phyloP scores from a whole-genome alignment of 768 basidiomycete species.

The Psilocybe subaeruginosa region DNA sequence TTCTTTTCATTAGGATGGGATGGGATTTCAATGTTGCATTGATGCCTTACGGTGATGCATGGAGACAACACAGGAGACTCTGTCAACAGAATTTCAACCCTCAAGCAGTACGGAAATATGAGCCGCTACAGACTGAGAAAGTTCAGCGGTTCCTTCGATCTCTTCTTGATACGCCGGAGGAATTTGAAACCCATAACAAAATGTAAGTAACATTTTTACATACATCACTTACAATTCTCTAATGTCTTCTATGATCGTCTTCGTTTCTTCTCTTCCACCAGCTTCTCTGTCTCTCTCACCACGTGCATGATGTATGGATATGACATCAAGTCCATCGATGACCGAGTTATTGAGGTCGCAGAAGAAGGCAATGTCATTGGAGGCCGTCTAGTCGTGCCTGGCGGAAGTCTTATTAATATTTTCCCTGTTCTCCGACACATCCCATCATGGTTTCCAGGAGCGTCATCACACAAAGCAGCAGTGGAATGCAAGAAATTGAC shows the following conservation, averaged over 20 bases:
- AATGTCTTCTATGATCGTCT: background rate
- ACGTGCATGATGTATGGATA: slow-evolving; percentile 23
- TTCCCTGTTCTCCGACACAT: slow-evolving; percentile 20
- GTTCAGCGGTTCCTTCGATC: slow-evolving; percentile 31
- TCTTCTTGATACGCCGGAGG: slow-evolving; percentile 22
- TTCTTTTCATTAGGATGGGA: slow-evolving; percentile 23
- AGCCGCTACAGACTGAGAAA: slow-evolving; percentile 29
- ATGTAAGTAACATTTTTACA: slow-evolving; percentile 5
- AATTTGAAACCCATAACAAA: slow-evolving; percentile 15
- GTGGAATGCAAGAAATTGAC: slow-evolving; percentile 22
- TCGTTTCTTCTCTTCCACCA: background rate
- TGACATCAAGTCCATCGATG: slow-evolving; percentile 15
- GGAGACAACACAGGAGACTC: slow-evolving; percentile 38
- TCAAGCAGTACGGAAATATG: slow-evolving; percentile 28
- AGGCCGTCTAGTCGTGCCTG: slow-evolving; percentile 14
- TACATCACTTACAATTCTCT: background rate
- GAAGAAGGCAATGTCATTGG: slow-evolving; percentile 30
- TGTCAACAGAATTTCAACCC: slow-evolving; percentile 37
- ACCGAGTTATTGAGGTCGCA: slow-evolving; percentile 25
- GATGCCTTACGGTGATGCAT: slow-evolving; percentile 35
- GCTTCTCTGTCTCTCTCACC: slow-evolving; percentile 16
- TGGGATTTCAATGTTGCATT: slow-evolving; percentile 38
- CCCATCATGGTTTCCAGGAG: slow-evolving; percentile 23
- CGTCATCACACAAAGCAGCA: slow-evolving; percentile 5
- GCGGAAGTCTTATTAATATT: slow-evolving; percentile 14